A percentile compares a stretch with the other conserved stretches of the same genome.
Evolutionary conservation across 2,329 filamentous ascomycete species (phyloP).

Genomic region (Colletotrichum chlorophyti): DNA sequence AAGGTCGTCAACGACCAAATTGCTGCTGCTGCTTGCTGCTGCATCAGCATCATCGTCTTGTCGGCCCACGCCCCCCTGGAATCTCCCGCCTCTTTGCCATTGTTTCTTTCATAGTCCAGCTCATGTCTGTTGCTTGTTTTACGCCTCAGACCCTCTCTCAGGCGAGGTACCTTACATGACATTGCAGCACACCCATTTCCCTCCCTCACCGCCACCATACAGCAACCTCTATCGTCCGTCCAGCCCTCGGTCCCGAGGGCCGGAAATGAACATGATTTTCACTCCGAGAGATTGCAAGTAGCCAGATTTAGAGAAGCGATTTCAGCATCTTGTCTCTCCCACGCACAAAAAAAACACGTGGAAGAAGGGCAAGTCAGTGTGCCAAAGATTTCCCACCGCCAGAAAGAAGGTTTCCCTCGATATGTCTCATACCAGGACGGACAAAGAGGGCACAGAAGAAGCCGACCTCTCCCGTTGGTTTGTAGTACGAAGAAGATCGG

Average conservation of each 20-base stretch:
- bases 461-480: too few species aligned
- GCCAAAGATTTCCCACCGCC: too few species aligned
- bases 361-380: too few species aligned
- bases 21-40: not conserved
- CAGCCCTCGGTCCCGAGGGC: not conserved
- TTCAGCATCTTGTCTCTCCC: too few species aligned
- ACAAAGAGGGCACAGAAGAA: too few species aligned
- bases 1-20: slow-evolving; percentile 5
- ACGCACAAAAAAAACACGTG: too few species aligned
- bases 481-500: too few species aligned
- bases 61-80: slow-evolving; percentile 9
- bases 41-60: not conserved
- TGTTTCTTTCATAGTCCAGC: not conserved
- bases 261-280: slow-evolving; percentile 1
- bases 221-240: not conserved
- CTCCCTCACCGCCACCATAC: slow-evolving; percentile 13
- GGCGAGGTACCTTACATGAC: not conserved
- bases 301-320: too few species aligned
- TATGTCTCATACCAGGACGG: too few species aligned
- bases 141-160: not conserved
- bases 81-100: not conserved
- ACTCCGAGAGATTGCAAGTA: not conserved
- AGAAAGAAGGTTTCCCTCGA: too few species aligned
- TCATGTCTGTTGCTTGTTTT: not conserved
- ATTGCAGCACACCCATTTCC: not conserved